Evolutionary conservation across 345 rosid species (phyloP).

Genomic region (Ceriops tagal): DNA sequence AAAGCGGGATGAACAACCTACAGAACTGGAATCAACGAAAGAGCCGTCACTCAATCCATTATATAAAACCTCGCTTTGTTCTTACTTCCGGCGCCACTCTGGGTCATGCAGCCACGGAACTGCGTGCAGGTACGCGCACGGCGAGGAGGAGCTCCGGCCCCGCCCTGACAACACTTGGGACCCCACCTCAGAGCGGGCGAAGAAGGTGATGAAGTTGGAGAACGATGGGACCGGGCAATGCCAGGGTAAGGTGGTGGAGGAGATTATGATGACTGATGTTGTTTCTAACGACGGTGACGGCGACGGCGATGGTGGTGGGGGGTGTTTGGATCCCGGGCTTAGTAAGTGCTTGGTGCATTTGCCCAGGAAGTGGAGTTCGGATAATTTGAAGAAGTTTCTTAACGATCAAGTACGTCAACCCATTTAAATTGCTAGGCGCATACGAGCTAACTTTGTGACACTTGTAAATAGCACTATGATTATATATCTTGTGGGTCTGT

Average conservation of each 20-base stretch:
- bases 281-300: conserved; percentile 38
- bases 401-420: conserved; percentile 45
- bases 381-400: conserved; percentile 56
- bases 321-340: conserved; percentile 40
- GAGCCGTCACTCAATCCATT: conserved; percentile 35
- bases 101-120: conserved; percentile 67
- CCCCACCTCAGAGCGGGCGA: conserved; percentile 82
- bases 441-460: too few relatives aligned
- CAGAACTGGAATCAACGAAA: conserved; percentile 12
- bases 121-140: conserved; percentile 79
- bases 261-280: conserved; percentile 59
- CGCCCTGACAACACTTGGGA: conserved; percentile 92
- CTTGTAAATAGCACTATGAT: too few relatives aligned
- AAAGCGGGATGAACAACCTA: conserved; percentile 36
- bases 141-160: conserved; percentile 75
- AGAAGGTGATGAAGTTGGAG: conserved; percentile 45
- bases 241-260: conserved; percentile 25
- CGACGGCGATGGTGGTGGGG: conserved; percentile 36
- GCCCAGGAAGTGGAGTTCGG: conserved; percentile 66
- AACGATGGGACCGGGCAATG: conserved; percentile 19
- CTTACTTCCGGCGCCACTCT: conserved; percentile 64
- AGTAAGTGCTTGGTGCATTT: conserved; percentile 80
- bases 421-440: too few relatives aligned
- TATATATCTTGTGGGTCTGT: too few relatives aligned
- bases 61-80: conserved; percentile 79